Evolutionary conservation across 208 protist genomes (phyloP).

Genomic region (Acanthamoeba royreba): DNA sequence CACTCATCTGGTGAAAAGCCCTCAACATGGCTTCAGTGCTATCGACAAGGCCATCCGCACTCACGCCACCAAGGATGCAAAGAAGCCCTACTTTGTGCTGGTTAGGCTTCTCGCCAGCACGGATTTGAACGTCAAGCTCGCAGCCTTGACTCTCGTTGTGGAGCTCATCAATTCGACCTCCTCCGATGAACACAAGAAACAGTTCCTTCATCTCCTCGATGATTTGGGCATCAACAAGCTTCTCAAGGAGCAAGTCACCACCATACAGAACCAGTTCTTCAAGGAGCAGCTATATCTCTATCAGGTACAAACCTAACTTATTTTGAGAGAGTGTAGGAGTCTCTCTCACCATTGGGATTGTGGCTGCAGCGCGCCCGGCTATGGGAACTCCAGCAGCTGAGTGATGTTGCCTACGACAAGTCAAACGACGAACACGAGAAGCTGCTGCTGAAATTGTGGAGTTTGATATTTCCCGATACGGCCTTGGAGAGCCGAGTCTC

Average conservation of each 20-base stretch:
- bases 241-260: conserved; percentile 33
- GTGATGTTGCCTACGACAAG: conserved; percentile 14
- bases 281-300: conserved; percentile 42
- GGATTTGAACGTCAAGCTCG: conserved; percentile 32
- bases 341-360: too few relatives aligned
- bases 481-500: not conserved
- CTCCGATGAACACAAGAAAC: not conserved
- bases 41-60: conserved; percentile 5
- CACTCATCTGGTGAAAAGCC: not conserved
- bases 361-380: not conserved
- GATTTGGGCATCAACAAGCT: conserved; percentile 36
- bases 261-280: not conserved
- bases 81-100: conserved; percentile 41
- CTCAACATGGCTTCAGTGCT: not conserved
- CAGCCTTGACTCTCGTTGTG: not conserved
- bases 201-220: conserved; percentile 22
- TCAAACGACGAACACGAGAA: conserved; percentile 32
- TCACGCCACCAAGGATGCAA: not conserved
- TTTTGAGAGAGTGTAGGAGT: too few relatives aligned
- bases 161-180: not conserved
- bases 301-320: too few relatives aligned
- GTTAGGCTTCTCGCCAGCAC: conserved; percentile 2
- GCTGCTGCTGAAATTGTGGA: conserved; percentile 9
- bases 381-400: conserved; percentile 31
- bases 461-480: not conserved